phyloP scores from a whole-genome alignment of 208 protist genomes.

The Crithidia expoeki region DNA sequence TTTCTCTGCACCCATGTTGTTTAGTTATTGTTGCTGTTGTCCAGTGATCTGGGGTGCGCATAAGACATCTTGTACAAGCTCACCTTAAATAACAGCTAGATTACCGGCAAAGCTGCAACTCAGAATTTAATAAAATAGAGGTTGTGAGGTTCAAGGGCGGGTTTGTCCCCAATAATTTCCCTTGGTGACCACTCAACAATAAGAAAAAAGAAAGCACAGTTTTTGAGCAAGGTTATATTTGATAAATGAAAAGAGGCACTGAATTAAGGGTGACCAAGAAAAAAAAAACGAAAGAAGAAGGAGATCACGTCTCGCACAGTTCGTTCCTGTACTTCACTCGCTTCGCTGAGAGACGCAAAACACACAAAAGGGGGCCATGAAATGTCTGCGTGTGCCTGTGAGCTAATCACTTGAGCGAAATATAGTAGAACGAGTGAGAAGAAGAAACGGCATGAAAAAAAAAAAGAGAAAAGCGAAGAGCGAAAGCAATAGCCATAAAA shows the following conservation, averaged over 20 bases:
- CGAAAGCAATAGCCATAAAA: constrained; percentile 16
- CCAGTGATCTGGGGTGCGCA: neutral
- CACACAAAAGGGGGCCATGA: no score
- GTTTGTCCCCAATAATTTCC: constrained; percentile 31
- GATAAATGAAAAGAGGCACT: neutral
- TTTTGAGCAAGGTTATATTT: neutral
- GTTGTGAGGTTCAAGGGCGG: constrained; percentile 13
- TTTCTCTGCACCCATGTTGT: no score
- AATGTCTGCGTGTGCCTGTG: neutral
- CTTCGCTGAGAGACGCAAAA: no score
- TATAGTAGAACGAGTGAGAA: neutral
- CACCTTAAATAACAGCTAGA: neutral
- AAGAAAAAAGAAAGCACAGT: constrained; percentile 7
- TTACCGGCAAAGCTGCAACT: neutral
- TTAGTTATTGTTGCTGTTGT: no score
- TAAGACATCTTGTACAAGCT: no score
- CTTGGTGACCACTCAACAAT: constrained; percentile 5
- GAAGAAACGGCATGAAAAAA: neutral
- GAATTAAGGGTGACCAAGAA: no score
- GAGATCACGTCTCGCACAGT: no score
- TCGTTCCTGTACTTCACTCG: no score
- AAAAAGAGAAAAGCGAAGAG: constrained; percentile 14
- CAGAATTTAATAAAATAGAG: constrained; percentile 2
- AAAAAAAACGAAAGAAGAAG: no score
- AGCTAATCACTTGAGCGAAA: neutral